Evolutionary conservation across 192 early-diverging fungal species (phyloP).

Genomic region (Podila verticillata): DNA sequence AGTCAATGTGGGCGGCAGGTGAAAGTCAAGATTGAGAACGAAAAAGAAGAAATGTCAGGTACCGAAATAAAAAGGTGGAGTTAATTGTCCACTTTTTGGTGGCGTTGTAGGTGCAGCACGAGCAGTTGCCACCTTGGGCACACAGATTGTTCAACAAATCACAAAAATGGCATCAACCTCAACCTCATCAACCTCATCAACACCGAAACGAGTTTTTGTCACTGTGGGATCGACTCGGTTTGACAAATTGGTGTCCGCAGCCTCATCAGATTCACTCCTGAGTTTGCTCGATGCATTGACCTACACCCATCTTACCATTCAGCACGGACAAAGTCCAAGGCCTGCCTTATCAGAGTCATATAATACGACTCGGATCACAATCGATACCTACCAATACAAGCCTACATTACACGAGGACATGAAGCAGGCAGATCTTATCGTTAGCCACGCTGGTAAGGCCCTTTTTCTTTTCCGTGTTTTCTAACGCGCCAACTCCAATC

Average conservation of each 20-base stretch:
- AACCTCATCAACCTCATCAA: slow-evolving; percentile 1
- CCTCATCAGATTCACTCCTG: slow-evolving; percentile 59
- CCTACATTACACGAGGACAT: slow-evolving; percentile 63
- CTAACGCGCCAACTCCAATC: neutral
- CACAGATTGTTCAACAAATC: neutral
- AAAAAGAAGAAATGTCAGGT: neutral
- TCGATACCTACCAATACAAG: slow-evolving; percentile 70
- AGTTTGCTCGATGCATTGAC: slow-evolving; percentile 54
- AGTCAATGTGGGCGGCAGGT: neutral
- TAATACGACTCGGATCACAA: slow-evolving; percentile 17
- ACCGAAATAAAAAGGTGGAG: neutral
- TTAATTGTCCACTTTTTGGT: neutral
- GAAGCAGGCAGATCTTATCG: slow-evolving; percentile 73
- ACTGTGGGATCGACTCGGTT: slow-evolving; percentile 96
- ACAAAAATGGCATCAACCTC: neutral
- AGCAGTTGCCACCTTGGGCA: neutral
- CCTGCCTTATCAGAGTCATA: slow-evolving; percentile 21
- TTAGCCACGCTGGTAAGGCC: slow-evolving; percentile 79
- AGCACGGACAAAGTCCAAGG: slow-evolving; percentile 67
- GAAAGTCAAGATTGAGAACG: neutral
- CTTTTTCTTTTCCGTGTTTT: neutral
- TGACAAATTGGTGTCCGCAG: slow-evolving; percentile 71
- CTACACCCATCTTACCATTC: slow-evolving; percentile 68
- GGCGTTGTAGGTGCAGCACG: neutral
- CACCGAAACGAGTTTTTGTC: slow-evolving; percentile 64